Percentiles rank a stretch among this genome's conserved stretches.
These are phyloP conservation scores for Astrothelium subdiscretum DNA, from an alignment of 495 filamentous ascomycete genomes.

Conservation along the genomic window DNA sequence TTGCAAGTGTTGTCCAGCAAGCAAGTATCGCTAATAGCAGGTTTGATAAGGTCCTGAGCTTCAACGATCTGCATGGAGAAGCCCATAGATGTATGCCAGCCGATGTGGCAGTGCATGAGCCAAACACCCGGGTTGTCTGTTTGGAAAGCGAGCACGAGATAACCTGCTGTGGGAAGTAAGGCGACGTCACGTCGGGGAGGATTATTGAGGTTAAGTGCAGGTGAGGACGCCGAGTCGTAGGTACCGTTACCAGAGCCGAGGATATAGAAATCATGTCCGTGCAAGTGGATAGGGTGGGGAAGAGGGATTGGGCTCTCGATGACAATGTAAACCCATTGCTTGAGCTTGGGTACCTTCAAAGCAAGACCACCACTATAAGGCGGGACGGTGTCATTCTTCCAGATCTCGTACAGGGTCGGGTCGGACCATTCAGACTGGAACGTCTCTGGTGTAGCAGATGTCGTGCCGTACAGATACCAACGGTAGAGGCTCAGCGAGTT, in stretches of 20 bases:
- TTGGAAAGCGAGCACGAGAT: slow-evolving; percentile 22
- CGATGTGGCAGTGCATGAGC: slow-evolving; percentile 27
- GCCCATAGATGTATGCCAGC: slow-evolving; percentile 25
- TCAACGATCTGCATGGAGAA: slow-evolving; percentile 31
- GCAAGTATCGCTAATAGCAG: slow-evolving; percentile 11
- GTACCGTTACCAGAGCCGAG: slow-evolving; percentile 13
- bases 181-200: slow-evolving; percentile 24
- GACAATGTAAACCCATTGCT: slow-evolving; percentile 29
- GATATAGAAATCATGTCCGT: slow-evolving; percentile 26
- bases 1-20: slow-evolving; percentile 15
- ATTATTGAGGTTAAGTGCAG: slow-evolving; percentile 17
- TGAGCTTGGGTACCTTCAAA: slow-evolving; percentile 22
- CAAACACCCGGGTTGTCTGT: slow-evolving; percentile 26
- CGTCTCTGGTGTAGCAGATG: slow-evolving; percentile 7
- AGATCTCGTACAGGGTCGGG: slow-evolving; percentile 23
- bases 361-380: slow-evolving; percentile 19
- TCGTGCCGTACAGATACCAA: slow-evolving; percentile 26
- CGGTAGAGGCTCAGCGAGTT: slow-evolving; percentile 22
- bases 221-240: slow-evolving; percentile 7
- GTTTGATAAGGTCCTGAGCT: slow-evolving; percentile 15
- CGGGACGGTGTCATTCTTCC: slow-evolving; percentile 18
- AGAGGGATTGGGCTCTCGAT: slow-evolving; percentile 21
- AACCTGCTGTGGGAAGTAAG: slow-evolving; percentile 16
- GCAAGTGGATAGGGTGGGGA: slow-evolving; percentile 25
- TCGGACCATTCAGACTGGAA: slow-evolving; percentile 22